phyloP scores from a whole-genome alignment of 2,329 filamentous ascomycete genomes.

The Botryotinia narcissicola region DNA sequence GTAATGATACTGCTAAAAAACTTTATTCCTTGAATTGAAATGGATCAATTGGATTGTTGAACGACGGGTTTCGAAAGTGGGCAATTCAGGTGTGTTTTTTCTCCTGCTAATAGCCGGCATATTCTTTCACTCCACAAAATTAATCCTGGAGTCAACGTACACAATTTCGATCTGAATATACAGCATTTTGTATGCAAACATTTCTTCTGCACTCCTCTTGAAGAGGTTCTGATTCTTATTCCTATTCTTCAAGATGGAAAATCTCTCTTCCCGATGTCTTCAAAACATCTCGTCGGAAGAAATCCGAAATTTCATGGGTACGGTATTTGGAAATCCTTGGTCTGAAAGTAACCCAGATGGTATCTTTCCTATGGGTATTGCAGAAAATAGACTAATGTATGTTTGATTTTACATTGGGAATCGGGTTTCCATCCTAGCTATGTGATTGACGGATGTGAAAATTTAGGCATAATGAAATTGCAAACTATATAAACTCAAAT shows the following conservation, averaged over 20 bases:
- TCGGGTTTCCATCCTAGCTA: background rate
- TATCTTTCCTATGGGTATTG: conserved; percentile 23
- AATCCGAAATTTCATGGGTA: conserved; percentile 17
- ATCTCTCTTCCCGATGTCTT: conserved; percentile 19
- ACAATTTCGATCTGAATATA: background rate
- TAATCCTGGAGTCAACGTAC: background rate
- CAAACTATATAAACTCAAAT: conserved; percentile 20
- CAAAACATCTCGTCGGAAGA: conserved; percentile 17
- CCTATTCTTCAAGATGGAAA: background rate
- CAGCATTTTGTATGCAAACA: background rate
- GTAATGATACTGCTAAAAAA: background rate
- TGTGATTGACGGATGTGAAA: background rate
- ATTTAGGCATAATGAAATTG: conserved; percentile 23
- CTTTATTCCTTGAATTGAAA: background rate
- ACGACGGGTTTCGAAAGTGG: background rate
- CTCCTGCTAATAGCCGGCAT: background rate
- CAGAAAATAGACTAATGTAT: conserved; percentile 26
- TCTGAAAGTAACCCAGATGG: conserved; percentile 21
- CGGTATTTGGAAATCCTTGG: conserved; percentile 23
- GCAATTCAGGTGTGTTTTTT: background rate
- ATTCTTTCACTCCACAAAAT: background rate
- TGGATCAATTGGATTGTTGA: background rate
- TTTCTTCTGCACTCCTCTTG: background rate
- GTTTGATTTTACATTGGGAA: background rate
- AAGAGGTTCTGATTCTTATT: background rate